Evolutionary conservation across 164 flowering plant genomes (phyloP).

Genomic region (Chimonanthus praecox): DNA sequence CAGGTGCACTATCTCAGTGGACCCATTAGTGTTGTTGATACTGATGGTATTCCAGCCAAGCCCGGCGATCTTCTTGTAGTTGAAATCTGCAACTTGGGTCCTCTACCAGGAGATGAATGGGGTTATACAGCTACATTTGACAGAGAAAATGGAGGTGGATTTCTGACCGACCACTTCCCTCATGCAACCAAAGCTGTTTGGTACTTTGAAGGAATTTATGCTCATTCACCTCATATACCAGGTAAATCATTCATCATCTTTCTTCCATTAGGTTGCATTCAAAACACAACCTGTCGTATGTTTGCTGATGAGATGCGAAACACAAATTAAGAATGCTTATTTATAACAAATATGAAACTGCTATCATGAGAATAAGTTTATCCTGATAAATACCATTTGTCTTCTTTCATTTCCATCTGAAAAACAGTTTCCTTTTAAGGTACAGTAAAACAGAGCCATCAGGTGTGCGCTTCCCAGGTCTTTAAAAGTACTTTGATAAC

Average conservation of each 20-base stretch:
- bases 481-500: neutral
- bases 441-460: too few relatives aligned
- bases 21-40: constrained; percentile 70
- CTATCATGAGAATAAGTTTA: too few relatives aligned
- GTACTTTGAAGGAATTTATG: constrained; percentile 96
- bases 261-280: neutral
- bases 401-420: too few relatives aligned
- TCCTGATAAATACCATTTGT: too few relatives aligned
- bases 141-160: constrained; percentile 95
- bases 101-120: constrained; percentile 96
- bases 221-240: constrained; percentile 90
- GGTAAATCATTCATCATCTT: constrained; percentile 32
- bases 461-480: too few relatives aligned
- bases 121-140: constrained; percentile 85
- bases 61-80: constrained; percentile 93
- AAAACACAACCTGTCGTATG: too few relatives aligned
- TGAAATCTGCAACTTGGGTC: constrained; percentile 90
- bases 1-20: constrained; percentile 93
- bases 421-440: too few relatives aligned
- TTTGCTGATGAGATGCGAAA: neutral
- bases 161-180: constrained; percentile 91
- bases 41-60: constrained; percentile 63
- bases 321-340: neutral
- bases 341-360: too few relatives aligned
- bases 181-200: constrained; percentile 92